phyloP scores from a whole-genome alignment of 495 filamentous ascomycete genomes.

The Penicillium simplicissimum region DNA sequence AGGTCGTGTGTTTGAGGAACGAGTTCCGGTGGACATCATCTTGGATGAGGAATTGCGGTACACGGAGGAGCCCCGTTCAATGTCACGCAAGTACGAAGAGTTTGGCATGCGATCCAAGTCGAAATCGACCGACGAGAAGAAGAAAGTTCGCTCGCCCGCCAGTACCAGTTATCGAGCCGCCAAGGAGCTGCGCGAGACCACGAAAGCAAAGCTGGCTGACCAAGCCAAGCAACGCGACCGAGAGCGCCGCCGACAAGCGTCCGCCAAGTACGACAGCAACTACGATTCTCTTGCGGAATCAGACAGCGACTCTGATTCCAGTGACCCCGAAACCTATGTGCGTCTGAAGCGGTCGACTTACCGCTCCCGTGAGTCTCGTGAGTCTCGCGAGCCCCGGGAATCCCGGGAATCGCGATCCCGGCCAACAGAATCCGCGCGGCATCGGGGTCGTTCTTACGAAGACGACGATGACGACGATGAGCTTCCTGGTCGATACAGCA shows the following conservation, averaged over 20 bases:
- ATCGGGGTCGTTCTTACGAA: slow-evolving; percentile 22
- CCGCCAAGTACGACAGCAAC: slow-evolving; percentile 43
- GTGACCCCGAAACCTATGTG: slow-evolving; percentile 23
- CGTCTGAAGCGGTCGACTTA: slow-evolving; percentile 25
- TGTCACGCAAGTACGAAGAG: slow-evolving; percentile 46
- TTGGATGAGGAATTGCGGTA: slow-evolving; percentile 43
- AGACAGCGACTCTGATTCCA: slow-evolving; percentile 37
- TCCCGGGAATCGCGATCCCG: slow-evolving; percentile 20
- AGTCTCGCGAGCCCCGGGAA: slow-evolving; percentile 4
- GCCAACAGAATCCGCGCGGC: slow-evolving; percentile 21
- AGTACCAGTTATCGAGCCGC: slow-evolving; percentile 24
- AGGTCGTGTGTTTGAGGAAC: slow-evolving; percentile 48
- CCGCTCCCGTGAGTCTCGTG: slow-evolving; percentile 17
- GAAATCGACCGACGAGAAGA: slow-evolving; percentile 39
- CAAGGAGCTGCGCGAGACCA: slow-evolving; percentile 36
- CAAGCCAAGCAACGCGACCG: slow-evolving; percentile 51
- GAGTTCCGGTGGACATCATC: slow-evolving; percentile 40
- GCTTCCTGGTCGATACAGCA: slow-evolving; percentile 21
- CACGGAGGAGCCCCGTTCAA: slow-evolving; percentile 39
- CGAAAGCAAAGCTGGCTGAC: slow-evolving; percentile 35
- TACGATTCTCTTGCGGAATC: slow-evolving; percentile 30
- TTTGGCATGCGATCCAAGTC: slow-evolving; percentile 39
- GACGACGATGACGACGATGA: slow-evolving; percentile 30
- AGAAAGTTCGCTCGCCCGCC: slow-evolving; percentile 35
- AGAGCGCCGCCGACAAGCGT: slow-evolving; percentile 49